Evolutionary conservation across 2,329 filamentous ascomycete genomes (phyloP), one percentile per base, ranked within the genome.

Genomic region (Sporothrix dimorphospora): DNA sequence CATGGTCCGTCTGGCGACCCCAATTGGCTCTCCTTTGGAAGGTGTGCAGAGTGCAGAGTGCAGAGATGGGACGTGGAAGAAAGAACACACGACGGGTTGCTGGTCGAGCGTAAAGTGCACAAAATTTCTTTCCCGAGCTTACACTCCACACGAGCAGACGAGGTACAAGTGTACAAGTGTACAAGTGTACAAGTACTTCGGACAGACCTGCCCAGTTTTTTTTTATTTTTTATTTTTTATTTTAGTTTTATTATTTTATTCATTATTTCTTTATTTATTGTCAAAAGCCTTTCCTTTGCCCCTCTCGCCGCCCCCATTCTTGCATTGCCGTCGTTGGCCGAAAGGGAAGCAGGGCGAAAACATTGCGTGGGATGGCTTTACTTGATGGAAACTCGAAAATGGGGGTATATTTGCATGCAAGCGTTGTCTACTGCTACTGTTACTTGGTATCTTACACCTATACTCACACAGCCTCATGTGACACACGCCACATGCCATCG

Each of bases 371-470:
- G 68, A 49, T 61, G 68, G 9, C 51, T 49, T 59, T 59, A 61
- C 68, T 45, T 61, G 34, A 71, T 51, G 38, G 55, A 66, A 71
- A 55, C 30, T n/a, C 47, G 14, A 65, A 30, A 27, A 27, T 16
- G 55, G 55, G 69, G 57, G 57, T 63, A 70, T 70, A 70, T 70
- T 70, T 30, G 67, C 7, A 21, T 42, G 34, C n/a, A 65, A 55
- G 21, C 0, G 59, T 27, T 63, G 59, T 45, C n/a, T 19, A 14
- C 38, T 65, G 38, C 38, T 16, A 27, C 59, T 24, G 38, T 27
- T 38, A 21, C 38, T n/a, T n/a, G 6, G 2, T 9, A 21, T 59
- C 55, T 11, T 61, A 40, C 30, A 55, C 24, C 38, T 34, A 45
- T 42, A 42, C 4, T 40, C 9, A 3, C 42, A 42, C 59, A 45